Evolutionary conservation across 495 filamentous ascomycete species (phyloP), one percentile per base, ranked within the genome.

Genomic region (Penicillium roqueforti): DNA sequence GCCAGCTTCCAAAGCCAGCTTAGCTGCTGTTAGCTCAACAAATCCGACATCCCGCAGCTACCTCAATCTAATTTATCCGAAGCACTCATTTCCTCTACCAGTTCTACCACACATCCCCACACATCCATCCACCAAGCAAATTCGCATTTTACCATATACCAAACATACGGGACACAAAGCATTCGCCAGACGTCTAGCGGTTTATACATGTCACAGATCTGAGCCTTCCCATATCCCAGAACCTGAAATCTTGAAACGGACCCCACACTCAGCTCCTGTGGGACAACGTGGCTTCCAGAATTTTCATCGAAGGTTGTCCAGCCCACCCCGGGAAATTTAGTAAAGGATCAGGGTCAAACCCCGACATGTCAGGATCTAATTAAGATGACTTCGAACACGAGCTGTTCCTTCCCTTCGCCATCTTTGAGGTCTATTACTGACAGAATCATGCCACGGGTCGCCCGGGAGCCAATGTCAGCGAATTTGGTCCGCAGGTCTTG

Each of bases 201-300:
- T 18, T 34, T 39, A 34, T 23, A 29, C 39, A 49, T 25, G 31
- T 53, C 46, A 47, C 49, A 58, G 49, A 62, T 63, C 57, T 55
- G 44, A 47, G 28, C 13, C 16, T 45, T 34, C 14, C 1, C 31
- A 46, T 22, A 11, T 26, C 16, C 40, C 13, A 3, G 23, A 50
- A 29, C 6, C 34, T 40, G 34, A 13, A 38, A 39, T 39, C 47
- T 19, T 9, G 41, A 31, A 31, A 31, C 38, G 23, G 51, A 57
- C 49, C 51, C 42, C 41, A 20, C 51, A 49, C 28, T 20, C 32
- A 22, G 43, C 37, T 22, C 40, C 23, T 8, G 46, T 31, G 53
- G 40, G 49, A 45, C 55, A 61, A 63, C 60, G 60, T 63, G 60
- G 60, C 60, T 66, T 66, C 60, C 51, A 63, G 60, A 65, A 58